phyloP scores from a whole-genome alignment of 2,329 filamentous ascomycete species.

The Arthroderma sp. region DNA sequence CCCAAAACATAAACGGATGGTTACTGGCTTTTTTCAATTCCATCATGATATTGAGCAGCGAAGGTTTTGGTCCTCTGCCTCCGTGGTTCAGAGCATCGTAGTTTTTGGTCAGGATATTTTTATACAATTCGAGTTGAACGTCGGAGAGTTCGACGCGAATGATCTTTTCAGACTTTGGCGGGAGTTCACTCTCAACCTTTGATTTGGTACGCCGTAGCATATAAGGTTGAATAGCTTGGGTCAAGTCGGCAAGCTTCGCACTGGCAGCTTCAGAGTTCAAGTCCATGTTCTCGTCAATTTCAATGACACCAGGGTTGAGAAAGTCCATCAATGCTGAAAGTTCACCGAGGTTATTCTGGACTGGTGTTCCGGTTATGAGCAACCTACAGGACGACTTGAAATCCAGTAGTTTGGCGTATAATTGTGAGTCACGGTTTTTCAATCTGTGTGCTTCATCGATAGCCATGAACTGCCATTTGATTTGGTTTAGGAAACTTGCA shows the following conservation, averaged over 20 bases:
- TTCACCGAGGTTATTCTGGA: conserved; percentile 93
- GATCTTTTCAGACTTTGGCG: conserved; percentile 96
- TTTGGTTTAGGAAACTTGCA: conserved; percentile 66
- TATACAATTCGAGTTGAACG: conserved; percentile 95
- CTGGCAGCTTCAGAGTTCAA: conserved; percentile 69
- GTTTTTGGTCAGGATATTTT: conserved; percentile 94
- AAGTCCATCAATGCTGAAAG: conserved; percentile 90
- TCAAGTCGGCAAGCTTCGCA: conserved; percentile 74
- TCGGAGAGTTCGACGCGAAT: conserved; percentile 95
- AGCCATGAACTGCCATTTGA: conserved; percentile 96
- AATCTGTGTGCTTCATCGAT: conserved; percentile 94
- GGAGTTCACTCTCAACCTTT: conserved; percentile 90
- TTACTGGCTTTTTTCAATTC: conserved; percentile 98
- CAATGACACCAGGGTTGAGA: conserved; percentile 83
- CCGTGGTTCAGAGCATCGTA: conserved; percentile 90
- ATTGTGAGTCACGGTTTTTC: conserved; percentile 89
- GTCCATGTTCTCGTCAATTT: conserved; percentile 86
- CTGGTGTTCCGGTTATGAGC: conserved; percentile 90
- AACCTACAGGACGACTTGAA: conserved; percentile 83
- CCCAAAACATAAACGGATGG: conserved; percentile 94
- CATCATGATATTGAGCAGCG: conserved; percentile 97
- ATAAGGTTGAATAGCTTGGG: conserved; percentile 77
- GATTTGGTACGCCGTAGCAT: conserved; percentile 95
- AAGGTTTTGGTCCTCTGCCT: conserved; percentile 82
- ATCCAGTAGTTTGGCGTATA: conserved; percentile 72